Evolutionary conservation across 2,329 filamentous ascomycete species (phyloP).

Genomic region (Sarocladiaceae sp.): DNA sequence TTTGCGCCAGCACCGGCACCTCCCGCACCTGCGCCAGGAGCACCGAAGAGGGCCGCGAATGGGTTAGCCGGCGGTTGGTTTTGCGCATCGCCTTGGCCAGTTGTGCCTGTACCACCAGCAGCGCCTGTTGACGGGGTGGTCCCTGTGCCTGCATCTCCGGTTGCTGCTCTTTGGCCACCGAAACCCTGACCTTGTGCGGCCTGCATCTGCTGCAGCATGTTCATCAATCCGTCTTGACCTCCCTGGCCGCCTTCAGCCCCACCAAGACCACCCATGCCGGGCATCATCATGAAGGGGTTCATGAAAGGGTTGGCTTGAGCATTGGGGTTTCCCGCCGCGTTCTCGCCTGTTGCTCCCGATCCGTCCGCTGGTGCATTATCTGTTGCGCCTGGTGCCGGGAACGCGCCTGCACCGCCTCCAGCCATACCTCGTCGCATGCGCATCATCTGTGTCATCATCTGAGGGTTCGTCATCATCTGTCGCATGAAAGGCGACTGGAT

Average conservation of each 20-base stretch:
- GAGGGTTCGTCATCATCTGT: constrained; percentile 88
- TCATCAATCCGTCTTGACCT: constrained; percentile 14
- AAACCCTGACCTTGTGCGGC: not conserved
- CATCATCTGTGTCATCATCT: constrained; percentile 75
- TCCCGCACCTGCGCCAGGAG: constrained; percentile 25
- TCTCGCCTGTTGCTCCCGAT: constrained; percentile 24
- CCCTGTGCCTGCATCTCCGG: constrained; percentile 5
- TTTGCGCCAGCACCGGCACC: constrained; percentile 23
- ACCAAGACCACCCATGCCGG: constrained; percentile 2
- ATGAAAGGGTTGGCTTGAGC: constrained; percentile 39
- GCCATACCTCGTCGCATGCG: constrained; percentile 74
- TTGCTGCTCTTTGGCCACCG: not conserved
- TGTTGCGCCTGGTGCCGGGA: constrained; percentile 88
- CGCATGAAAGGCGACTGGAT: constrained; percentile 86
- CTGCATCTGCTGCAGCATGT: constrained; percentile 13
- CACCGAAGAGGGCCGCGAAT: constrained; percentile 60
- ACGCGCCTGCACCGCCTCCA: constrained; percentile 50
- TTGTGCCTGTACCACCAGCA: constrained; percentile 14
- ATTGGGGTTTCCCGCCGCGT: constrained; percentile 24
- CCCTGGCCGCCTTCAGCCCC: constrained; percentile 4
- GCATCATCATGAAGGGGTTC: constrained; percentile 25
- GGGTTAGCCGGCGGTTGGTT: constrained; percentile 53
- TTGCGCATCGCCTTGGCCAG: constrained; percentile 17
- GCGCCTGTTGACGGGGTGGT: constrained; percentile 15
- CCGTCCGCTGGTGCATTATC: constrained; percentile 68